Conservation (phyloP, 1,284 basidiomycete genomes). For the Cutaneotrichosporon curvatum region DNA sequence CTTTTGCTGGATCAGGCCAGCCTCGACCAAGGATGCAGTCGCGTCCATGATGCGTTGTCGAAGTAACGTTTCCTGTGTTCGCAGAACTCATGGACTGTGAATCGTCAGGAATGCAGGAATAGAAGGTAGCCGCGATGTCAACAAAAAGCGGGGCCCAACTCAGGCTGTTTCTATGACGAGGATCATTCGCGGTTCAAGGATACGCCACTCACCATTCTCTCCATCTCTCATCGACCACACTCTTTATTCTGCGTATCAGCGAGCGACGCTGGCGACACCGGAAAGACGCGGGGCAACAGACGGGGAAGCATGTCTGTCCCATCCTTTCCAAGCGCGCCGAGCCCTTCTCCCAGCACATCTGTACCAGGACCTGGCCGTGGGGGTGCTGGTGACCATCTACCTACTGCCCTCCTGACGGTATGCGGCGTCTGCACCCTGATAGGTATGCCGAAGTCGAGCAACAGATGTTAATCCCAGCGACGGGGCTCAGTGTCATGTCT, state of each 20-base stretch:
- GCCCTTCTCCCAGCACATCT: not conserved
- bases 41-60: no score
- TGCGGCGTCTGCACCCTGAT: slow-evolving; percentile 42
- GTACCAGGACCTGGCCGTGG: slow-evolving; percentile 1
- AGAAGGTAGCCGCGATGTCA: no score
- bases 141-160: no score
- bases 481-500: slow-evolving; percentile 69
- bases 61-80: no score
- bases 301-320: slow-evolving; percentile 9
- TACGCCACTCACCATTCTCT: no score
- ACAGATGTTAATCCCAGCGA: slow-evolving; percentile 49
- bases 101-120: no score
- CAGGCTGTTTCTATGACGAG: no score
- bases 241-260: no score
- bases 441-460: slow-evolving; percentile 28
- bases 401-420: slow-evolving; percentile 37
- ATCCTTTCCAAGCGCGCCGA: slow-evolving; percentile 4
- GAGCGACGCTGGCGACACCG: no score
- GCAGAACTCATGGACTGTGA: no score
- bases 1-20: slow-evolving; percentile 16
- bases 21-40: not conserved
- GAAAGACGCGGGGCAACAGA: not conserved
- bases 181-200: no score
- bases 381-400: slow-evolving; percentile 41
- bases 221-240: no score